These are phyloP conservation scores for Orbilia brochopaga DNA, from an alignment of 2,329 filamentous ascomycete species.

Conservation along the genomic window DNA sequence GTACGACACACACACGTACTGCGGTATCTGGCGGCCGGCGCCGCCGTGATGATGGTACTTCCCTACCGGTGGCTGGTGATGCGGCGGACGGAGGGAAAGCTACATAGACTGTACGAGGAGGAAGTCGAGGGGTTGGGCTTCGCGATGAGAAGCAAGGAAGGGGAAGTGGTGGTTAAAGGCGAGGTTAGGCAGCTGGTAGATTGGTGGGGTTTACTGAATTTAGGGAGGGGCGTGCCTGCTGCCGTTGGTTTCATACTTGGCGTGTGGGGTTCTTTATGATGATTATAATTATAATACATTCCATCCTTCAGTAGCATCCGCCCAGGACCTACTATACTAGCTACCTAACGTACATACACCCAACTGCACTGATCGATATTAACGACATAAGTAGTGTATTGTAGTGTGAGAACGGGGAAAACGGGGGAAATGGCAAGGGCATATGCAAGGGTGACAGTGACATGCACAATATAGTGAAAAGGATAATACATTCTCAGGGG, in stretches of 20 bases:
- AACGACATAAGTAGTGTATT: too few relatives aligned
- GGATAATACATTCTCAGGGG: too few relatives aligned
- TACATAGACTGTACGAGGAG: constrained; percentile 25
- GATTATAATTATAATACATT: too few relatives aligned
- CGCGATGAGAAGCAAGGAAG: constrained; percentile 2
- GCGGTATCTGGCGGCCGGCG: constrained; percentile 12
- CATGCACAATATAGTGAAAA: too few relatives aligned
- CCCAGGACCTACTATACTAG: too few relatives aligned
- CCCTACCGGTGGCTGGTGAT: constrained; percentile 27
- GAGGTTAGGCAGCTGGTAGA: constrained; percentile 40
- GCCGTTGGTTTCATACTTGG: constrained; percentile 16
- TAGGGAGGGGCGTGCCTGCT: constrained; percentile 26
- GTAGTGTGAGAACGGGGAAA: too few relatives aligned
- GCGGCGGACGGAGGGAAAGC: constrained; percentile 26
- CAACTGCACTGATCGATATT: too few relatives aligned
- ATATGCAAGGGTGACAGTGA: too few relatives aligned
- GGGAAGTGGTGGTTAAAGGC: constrained; percentile 28
- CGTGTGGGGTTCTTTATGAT: not conserved
- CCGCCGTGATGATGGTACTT: constrained; percentile 1
- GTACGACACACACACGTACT: not conserved
- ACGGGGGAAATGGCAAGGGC: too few relatives aligned
- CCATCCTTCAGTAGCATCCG: too few relatives aligned
- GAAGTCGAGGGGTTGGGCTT: constrained; percentile 15
- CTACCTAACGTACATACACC: too few relatives aligned
- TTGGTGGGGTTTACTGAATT: constrained; percentile 38